These are phyloP conservation scores for Dendrostoma leiphaemia DNA, from an alignment of 2,329 filamentous ascomycete genomes.

Conservation along the genomic window DNA sequence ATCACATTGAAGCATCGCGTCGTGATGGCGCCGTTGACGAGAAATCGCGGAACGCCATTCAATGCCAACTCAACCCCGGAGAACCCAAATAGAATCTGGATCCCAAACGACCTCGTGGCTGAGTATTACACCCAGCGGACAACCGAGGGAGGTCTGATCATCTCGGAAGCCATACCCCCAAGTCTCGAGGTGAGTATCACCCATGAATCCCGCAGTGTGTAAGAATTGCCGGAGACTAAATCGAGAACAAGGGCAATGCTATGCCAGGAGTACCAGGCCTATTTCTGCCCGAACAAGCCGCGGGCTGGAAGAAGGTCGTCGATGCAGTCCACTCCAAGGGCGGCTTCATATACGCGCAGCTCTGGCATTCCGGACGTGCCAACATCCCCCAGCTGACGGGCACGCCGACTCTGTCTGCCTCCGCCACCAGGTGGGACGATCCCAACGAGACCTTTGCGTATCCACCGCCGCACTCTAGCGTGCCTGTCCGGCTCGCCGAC, in stretches of 20 bases:
- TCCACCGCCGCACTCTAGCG: slow-evolving; percentile 8
- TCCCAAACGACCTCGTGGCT: slow-evolving; percentile 15
- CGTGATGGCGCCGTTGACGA: slow-evolving; percentile 18
- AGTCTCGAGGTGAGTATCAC: no score
- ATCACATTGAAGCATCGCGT: slow-evolving; percentile 17
- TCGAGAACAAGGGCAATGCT: slow-evolving; percentile 23
- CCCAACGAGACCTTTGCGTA: slow-evolving; percentile 6
- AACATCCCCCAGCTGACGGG: slow-evolving; percentile 17
- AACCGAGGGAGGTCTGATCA: slow-evolving; percentile 13
- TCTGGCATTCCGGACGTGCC: slow-evolving; percentile 58
- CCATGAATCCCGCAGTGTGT: no score
- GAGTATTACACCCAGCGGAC: slow-evolving; percentile 15
- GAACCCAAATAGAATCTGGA: slow-evolving; percentile 14
- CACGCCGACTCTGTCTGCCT: slow-evolving; percentile 5
- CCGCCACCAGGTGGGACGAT: slow-evolving; percentile 12
- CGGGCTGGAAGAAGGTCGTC: slow-evolving; percentile 56
- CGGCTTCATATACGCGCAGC: slow-evolving; percentile 55
- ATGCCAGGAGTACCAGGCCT: slow-evolving; percentile 52
- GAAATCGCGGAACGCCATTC: slow-evolving; percentile 15
- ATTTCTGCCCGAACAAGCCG: slow-evolving; percentile 49
- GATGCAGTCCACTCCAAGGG: slow-evolving; percentile 59
- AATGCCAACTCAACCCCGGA: slow-evolving; percentile 10
- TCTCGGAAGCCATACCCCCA: slow-evolving; percentile 15
- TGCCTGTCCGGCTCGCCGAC: slow-evolving; percentile 8
- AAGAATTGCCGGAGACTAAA: no score